Conservation (phyloP, 225 moss, liverwort and hornwort genomes). For the Pseudoscleropodium purum region DNA sequence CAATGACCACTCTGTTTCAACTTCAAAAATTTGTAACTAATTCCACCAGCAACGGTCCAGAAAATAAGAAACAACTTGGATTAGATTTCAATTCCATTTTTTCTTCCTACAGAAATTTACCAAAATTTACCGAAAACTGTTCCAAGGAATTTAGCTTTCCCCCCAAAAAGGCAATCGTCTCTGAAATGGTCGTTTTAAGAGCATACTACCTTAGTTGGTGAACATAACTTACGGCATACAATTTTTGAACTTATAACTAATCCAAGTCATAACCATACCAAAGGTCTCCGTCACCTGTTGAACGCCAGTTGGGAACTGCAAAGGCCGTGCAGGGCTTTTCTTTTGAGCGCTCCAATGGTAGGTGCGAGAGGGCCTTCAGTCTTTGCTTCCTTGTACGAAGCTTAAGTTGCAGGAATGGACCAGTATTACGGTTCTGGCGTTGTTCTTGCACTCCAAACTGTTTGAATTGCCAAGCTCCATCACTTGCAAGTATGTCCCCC, state of each 20-base stretch:
- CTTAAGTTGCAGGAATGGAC: background rate
- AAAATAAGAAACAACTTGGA: too few relatives aligned
- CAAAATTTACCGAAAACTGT: too few relatives aligned
- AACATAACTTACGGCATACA: too few relatives aligned
- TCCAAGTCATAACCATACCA: background rate
- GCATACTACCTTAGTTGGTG: background rate
- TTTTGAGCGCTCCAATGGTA: background rate
- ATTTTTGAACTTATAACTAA: background rate
- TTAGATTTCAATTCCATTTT: too few relatives aligned
- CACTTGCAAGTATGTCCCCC: background rate
- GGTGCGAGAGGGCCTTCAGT: background rate
- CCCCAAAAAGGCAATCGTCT: too few relatives aligned
- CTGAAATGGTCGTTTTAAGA: too few relatives aligned
- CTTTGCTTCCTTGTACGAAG: background rate
- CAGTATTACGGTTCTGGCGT: background rate
- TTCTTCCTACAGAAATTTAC: too few relatives aligned
- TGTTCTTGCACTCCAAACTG: background rate
- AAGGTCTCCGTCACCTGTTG: background rate
- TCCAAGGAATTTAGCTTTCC: too few relatives aligned
- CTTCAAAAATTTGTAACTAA: too few relatives aligned
- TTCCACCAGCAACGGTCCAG: too few relatives aligned
- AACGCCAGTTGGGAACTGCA: background rate
- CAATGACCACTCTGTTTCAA: too few relatives aligned
- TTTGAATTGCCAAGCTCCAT: background rate
- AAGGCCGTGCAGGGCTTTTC: background rate